Conservation (phyloP, 2,329 filamentous ascomycete species). For the Beauveria caledonica region DNA sequence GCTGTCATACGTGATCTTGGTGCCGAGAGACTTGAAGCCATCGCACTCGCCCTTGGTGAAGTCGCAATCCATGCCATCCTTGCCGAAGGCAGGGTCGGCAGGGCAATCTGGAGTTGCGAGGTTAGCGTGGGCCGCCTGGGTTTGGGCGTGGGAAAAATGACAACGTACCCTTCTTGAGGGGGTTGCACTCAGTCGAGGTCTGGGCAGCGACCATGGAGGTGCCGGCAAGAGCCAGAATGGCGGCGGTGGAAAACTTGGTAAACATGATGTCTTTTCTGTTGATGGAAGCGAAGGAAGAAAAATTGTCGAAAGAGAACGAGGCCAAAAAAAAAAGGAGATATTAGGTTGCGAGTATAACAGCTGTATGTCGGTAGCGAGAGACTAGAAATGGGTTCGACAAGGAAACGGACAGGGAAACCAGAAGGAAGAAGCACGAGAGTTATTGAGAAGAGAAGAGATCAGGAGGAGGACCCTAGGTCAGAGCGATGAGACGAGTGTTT, state of each 20-base stretch:
- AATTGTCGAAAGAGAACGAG: slow-evolving; percentile 7
- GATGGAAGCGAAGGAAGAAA: not conserved
- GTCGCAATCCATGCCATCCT: slow-evolving; percentile 50
- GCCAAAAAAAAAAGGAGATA: not conserved
- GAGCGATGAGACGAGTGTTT: slow-evolving; percentile 11
- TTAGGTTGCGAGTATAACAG: not conserved
- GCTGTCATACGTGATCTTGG: slow-evolving; percentile 37
- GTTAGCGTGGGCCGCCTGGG: slow-evolving; percentile 15
- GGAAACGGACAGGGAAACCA: not conserved
- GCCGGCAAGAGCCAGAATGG: slow-evolving; percentile 41
- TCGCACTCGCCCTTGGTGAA: slow-evolving; percentile 66
- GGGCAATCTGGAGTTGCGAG: slow-evolving; percentile 48
- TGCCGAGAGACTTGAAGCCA: slow-evolving; percentile 41
- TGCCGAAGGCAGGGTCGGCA: slow-evolving; percentile 68
- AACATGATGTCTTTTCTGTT: slow-evolving; percentile 23
- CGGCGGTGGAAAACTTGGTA: slow-evolving; percentile 38
- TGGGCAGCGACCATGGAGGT: slow-evolving; percentile 43
- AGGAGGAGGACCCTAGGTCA: not conserved
- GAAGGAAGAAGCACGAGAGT: not conserved
- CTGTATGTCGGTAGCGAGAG: slow-evolving; percentile 8
- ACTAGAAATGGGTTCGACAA: slow-evolving; percentile 11
- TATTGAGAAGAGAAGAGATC: not conserved
- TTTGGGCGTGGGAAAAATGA: too few species aligned
- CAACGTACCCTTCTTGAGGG: slow-evolving; percentile 40
- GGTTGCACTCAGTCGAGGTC: slow-evolving; percentile 49